Conservation (phyloP, 139 green algal genomes). For the Chlorokybus atmophyticus region DNA sequence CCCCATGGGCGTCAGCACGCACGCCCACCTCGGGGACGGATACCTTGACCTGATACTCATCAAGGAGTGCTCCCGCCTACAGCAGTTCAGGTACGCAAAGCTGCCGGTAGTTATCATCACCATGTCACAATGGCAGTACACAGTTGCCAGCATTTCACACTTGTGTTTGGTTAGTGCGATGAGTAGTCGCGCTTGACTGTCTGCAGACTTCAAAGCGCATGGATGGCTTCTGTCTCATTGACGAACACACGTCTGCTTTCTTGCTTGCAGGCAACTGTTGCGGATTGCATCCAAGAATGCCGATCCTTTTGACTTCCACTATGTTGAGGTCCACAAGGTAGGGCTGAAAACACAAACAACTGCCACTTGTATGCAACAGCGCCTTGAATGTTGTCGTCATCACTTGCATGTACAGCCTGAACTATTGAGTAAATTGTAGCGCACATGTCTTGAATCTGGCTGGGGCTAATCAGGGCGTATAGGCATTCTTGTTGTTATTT, state of each 20-base stretch:
- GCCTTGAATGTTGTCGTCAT: no score
- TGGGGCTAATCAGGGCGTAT: no score
- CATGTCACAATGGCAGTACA: background rate
- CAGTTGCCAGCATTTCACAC: background rate
- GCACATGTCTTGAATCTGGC: no score
- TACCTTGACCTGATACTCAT: conserved; percentile 28
- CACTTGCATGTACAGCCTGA: no score
- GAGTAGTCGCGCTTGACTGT: background rate
- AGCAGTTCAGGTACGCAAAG: conserved; percentile 16
- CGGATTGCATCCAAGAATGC: conserved; percentile 6
- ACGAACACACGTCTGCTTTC: background rate
- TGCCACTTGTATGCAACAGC: no score
- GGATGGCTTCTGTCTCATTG: background rate
- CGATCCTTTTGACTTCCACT: conserved; percentile 16
- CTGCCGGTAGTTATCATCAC: background rate
- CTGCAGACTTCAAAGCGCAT: background rate
- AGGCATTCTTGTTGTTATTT: no score
- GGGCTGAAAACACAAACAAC: no score
- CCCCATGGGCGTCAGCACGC: conserved; percentile 11
- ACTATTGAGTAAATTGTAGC: no score
- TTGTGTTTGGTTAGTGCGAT: background rate
- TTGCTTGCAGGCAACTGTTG: conserved; percentile 12
- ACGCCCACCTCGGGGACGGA: conserved; percentile 26
- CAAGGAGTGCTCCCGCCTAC: conserved; percentile 10
- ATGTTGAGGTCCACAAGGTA: conserved; percentile 22